Percentiles rank a stretch among this genome's conserved stretches.
These are phyloP conservation scores for Sarocladium brachiariae DNA, from an alignment of 2,329 filamentous ascomycete species.

Conservation along the genomic window DNA sequence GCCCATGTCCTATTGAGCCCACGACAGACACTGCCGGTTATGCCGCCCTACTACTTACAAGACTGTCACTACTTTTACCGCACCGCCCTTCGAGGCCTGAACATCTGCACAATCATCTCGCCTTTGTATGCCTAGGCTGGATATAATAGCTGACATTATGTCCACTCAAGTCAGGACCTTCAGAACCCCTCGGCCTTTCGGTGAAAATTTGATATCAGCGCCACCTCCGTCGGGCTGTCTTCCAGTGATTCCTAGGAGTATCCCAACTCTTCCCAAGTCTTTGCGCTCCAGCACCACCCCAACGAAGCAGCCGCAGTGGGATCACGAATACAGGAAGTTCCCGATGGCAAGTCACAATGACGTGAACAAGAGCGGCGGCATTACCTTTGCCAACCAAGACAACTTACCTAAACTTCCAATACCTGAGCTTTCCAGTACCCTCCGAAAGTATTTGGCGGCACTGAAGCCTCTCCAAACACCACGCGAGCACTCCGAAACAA, in stretches of 20 bases:
- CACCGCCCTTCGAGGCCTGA: slow-evolving; percentile 79
- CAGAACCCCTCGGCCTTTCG: slow-evolving; percentile 63
- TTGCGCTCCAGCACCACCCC: neutral
- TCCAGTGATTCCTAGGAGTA: slow-evolving; percentile 32
- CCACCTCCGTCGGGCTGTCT: slow-evolving; percentile 11
- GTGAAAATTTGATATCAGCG: slow-evolving; percentile 52
- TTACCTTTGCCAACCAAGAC: slow-evolving; percentile 87
- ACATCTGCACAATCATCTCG: slow-evolving; percentile 71
- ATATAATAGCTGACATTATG: slow-evolving; percentile 27
- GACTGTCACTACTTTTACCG: slow-evolving; percentile 93
- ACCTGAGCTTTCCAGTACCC: slow-evolving; percentile 73
- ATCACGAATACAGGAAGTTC: slow-evolving; percentile 28
- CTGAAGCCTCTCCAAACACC: slow-evolving; percentile 73
- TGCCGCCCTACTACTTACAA: slow-evolving; percentile 76
- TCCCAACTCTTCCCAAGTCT: slow-evolving; percentile 26
- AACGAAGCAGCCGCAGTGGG: neutral
- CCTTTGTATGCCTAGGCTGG: slow-evolving; percentile 58
- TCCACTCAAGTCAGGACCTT: slow-evolving; percentile 31
- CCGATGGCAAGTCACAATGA: slow-evolving; percentile 50
- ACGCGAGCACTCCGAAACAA: slow-evolving; percentile 78
- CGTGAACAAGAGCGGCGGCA: slow-evolving; percentile 55
- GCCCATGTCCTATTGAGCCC: neutral
- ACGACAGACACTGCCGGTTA: slow-evolving; percentile 25
- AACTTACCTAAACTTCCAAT: slow-evolving; percentile 88
- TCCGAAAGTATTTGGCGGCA: slow-evolving; percentile 70